Percentiles rank a stretch among this genome's conserved stretches.
Evolutionary conservation across 257 asterid species (phyloP).

Genomic region (Orobanche coerulescens): DNA sequence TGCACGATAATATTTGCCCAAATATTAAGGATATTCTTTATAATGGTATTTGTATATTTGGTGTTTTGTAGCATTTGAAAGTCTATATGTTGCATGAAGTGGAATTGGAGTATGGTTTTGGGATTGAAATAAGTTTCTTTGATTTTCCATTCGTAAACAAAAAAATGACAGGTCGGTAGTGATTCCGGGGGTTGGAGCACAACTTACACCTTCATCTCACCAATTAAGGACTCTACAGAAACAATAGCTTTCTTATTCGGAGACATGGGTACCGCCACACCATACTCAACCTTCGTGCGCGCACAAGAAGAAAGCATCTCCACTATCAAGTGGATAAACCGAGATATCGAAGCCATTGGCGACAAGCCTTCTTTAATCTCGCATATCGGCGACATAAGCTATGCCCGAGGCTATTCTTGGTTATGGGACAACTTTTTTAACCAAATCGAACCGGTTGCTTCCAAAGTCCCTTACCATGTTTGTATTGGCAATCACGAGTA

Average conservation of each 20-base stretch:
- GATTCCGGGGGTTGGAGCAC: slow-evolving; percentile 78
- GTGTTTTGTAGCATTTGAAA: not conserved
- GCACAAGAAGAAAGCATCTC: slow-evolving; percentile 70
- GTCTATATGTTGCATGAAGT: not conserved
- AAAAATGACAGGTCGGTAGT: slow-evolving; percentile 80
- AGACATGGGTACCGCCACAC: slow-evolving; percentile 95
- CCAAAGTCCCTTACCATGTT: slow-evolving; percentile 78
- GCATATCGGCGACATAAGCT: slow-evolving; percentile 94
- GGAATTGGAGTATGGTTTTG: not conserved
- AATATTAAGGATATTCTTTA: no score
- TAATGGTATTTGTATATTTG: no score
- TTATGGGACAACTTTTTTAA: slow-evolving; percentile 85
- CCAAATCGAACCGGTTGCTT: slow-evolving; percentile 75
- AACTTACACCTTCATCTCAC: slow-evolving; percentile 57
- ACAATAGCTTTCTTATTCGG: slow-evolving; percentile 79
- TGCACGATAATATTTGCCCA: no score
- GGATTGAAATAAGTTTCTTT: no score
- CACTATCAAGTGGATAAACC: slow-evolving; percentile 72
- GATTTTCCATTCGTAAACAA: no score
- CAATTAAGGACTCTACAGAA: slow-evolving; percentile 42
- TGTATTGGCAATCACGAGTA: slow-evolving; percentile 95
- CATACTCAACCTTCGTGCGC: slow-evolving; percentile 64
- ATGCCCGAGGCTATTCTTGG: slow-evolving; percentile 93
- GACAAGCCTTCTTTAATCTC: slow-evolving; percentile 74
- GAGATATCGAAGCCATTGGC: slow-evolving; percentile 75